phyloP scores from a whole-genome alignment of 148 eudicot species.

The Spergularia bocconei region DNA sequence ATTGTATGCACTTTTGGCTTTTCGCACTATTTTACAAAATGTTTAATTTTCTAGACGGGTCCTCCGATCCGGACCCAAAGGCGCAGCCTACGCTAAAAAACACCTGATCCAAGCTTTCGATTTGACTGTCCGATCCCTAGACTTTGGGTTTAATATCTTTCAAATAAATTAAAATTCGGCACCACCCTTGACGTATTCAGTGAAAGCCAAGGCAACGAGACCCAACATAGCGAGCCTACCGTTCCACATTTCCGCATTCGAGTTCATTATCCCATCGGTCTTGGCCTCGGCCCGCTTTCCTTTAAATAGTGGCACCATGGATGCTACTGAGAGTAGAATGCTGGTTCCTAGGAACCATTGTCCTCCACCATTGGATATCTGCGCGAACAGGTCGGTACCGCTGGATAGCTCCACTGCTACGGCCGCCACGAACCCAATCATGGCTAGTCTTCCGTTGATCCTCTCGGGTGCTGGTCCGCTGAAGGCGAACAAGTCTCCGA shows the following conservation, averaged over 20 bases:
- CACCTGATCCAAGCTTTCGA: no score
- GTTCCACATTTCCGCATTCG: conserved; percentile 82
- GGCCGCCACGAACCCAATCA: conserved; percentile 89
- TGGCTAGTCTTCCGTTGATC: conserved; percentile 90
- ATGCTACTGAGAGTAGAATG: conserved; percentile 51
- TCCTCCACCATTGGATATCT: conserved; percentile 65
- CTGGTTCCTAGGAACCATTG: conserved; percentile 69
- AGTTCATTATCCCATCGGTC: conserved; percentile 45
- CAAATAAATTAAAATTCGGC: not conserved
- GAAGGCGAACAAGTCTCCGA: conserved; percentile 64
- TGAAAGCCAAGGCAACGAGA: conserved; percentile 73
- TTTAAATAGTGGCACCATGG: conserved; percentile 51
- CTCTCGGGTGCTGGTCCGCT: conserved; percentile 89
- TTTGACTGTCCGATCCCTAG: no score
- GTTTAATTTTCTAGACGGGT: no score
- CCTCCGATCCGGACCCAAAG: no score
- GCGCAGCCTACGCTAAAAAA: no score
- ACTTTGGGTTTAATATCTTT: not conserved
- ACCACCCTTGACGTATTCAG: conserved; percentile 46
- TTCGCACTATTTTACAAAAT: no score
- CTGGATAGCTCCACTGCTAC: conserved; percentile 55
- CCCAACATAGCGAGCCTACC: conserved; percentile 90
- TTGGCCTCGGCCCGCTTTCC: conserved; percentile 51
- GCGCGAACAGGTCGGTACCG: conserved; percentile 63
- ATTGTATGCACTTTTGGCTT: no score